phyloP scores from a whole-genome alignment of 2,329 filamentous ascomycete species.

The Ascochyta fabae region DNA sequence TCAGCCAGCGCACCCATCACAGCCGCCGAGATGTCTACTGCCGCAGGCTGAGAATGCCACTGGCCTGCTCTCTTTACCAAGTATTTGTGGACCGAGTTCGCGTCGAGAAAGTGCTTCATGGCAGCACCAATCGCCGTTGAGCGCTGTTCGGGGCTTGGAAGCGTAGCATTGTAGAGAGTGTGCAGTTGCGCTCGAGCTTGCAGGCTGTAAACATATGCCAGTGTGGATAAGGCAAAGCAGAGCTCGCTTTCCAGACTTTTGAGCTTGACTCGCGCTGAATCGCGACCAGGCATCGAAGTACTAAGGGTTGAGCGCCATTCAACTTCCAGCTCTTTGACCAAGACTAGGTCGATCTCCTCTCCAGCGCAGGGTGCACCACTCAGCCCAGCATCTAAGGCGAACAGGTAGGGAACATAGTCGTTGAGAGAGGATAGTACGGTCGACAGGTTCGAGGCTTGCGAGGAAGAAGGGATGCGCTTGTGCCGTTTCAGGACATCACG shows the following conservation, averaged over 20 bases:
- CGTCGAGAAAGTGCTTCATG: slow-evolving; percentile 78
- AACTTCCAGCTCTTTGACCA: slow-evolving; percentile 70
- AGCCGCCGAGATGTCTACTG: slow-evolving; percentile 52
- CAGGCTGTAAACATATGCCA: slow-evolving; percentile 76
- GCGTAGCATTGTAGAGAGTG: slow-evolving; percentile 70
- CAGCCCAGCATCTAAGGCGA: slow-evolving; percentile 78
- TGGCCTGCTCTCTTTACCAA: slow-evolving; percentile 64
- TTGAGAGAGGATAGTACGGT: slow-evolving; percentile 73
- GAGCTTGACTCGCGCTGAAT: slow-evolving; percentile 71
- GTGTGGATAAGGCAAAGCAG: slow-evolving; percentile 76
- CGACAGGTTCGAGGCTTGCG: slow-evolving; percentile 73
- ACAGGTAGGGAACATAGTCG: slow-evolving; percentile 82
- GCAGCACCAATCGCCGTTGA: slow-evolving; percentile 73
- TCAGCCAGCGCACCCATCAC: slow-evolving; percentile 57
- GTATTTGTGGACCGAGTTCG: slow-evolving; percentile 78
- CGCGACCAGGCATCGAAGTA: slow-evolving; percentile 62
- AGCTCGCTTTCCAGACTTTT: slow-evolving; percentile 82
- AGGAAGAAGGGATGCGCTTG: slow-evolving; percentile 78
- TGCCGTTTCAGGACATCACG: slow-evolving; percentile 85
- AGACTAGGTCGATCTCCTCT: slow-evolving; percentile 72
- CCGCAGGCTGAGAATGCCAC: slow-evolving; percentile 43
- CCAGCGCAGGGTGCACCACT: slow-evolving; percentile 60
- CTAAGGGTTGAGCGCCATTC: slow-evolving; percentile 85
- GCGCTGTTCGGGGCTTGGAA: slow-evolving; percentile 66
- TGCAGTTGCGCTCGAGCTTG: slow-evolving; percentile 76